Conservation (phyloP, 805 yeast genomes). For the Teunomyces atbi region DNA sequence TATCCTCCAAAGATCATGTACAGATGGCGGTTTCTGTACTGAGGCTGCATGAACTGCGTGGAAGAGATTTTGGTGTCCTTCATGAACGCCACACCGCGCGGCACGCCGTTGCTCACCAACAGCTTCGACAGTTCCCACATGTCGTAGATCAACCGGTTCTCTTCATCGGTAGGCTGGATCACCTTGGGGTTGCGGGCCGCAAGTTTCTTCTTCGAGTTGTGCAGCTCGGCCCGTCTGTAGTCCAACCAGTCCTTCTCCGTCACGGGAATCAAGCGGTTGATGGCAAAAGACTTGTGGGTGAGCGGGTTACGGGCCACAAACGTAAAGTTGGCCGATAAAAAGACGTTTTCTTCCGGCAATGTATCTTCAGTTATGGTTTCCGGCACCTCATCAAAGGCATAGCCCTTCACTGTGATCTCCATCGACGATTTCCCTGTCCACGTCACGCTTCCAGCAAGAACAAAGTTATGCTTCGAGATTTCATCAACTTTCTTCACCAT, state of each 20-base stretch:
- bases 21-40: conserved; percentile 90
- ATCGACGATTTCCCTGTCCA: conserved; percentile 95
- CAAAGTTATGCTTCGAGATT: conserved; percentile 68
- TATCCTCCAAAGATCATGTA: conserved; percentile 96
- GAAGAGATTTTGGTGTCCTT: conserved; percentile 67
- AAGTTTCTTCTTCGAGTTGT: conserved; percentile 80
- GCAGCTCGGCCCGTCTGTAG: conserved; percentile 84
- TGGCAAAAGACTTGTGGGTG: conserved; percentile 86
- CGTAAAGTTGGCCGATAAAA: conserved; percentile 87
- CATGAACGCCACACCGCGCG: conserved; percentile 62
- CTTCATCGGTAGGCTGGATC: conserved; percentile 64
- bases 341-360: conserved; percentile 65
- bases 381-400: conserved; percentile 61
- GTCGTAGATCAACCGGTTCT: conserved; percentile 70
- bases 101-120: conserved; percentile 34
- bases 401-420: conserved; percentile 92
- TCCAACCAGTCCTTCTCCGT: conserved; percentile 77
- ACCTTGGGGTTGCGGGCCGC: conserved; percentile 65
- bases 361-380: conserved; percentile 51
- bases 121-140: conserved; percentile 55
- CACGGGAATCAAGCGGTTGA: conserved; percentile 75
- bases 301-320: conserved; percentile 94
- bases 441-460: conserved; percentile 86
- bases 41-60: conserved; percentile 93
- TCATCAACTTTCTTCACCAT: conserved; percentile 83